Base-by-base conservation (phyloP, 257 asterid genomes). In the Capsicum chinense region DNA sequence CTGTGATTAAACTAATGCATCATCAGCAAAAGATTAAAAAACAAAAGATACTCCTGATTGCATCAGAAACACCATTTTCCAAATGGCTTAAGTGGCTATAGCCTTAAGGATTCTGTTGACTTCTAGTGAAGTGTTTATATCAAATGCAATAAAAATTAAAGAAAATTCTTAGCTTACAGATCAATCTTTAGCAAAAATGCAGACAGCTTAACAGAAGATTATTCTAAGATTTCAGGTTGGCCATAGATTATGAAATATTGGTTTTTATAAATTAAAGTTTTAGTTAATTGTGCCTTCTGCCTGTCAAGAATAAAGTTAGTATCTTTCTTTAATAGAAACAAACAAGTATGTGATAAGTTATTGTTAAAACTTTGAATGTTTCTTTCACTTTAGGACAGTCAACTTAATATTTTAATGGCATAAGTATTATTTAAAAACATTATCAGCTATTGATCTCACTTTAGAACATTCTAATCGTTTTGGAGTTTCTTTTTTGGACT, bases 151-250 rank as follows among this genome's bases (percentile, higher is more conserved):
- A 14, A 11, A 3, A 15, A 76, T 52, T 5, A 7, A 67, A 52
- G 5, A 54, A 76, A 76, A 52, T 26, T 26, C 64, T 14, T 52
- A 26, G 64, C 48, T 76, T 76, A 50, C 64, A 21, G 2, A 52
- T 35, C 63, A 76, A 76, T 21, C 80, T 48, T 74, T 19, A 74
- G 44, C 42, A 74, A 48, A 74, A 50, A 50, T 19, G 60, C 26
- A 76, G 81, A 76, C 81, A 52, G 48, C 81, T 76, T 15, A 76
- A 54, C 64, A 52, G 64, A 76, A 76, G 64, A 52, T 52, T 50
- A 76, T 76, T 52, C 81, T 52, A 52, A 76, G 58, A 52, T 13
- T 26, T 26, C n/a, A 3, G 63, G 60, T 26, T 52, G 63, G 81
- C 64, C 81, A 26, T 26, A 26, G 33, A 64, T 64, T 66, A 76